Conservation (phyloP, 495 filamentous ascomycete genomes). For the Neurospora tetraspora region DNA sequence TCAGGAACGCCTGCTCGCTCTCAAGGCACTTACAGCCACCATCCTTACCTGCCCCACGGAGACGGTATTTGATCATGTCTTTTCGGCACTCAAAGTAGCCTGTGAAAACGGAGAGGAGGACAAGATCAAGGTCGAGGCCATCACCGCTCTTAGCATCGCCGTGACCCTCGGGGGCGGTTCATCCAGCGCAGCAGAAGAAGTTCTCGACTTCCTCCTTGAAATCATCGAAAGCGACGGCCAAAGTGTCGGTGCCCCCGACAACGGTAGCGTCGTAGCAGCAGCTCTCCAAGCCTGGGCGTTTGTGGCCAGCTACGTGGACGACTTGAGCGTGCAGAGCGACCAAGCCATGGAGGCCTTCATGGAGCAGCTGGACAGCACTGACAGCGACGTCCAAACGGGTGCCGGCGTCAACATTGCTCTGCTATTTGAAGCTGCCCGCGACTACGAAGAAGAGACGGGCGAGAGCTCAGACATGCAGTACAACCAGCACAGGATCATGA, state of each 20-base stretch:
- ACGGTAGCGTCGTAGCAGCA: slow-evolving; percentile 64
- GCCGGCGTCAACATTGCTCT: slow-evolving; percentile 87
- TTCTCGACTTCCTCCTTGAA: slow-evolving; percentile 77
- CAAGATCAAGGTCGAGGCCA: slow-evolving; percentile 58
- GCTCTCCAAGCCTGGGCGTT: slow-evolving; percentile 85
- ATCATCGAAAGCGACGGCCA: slow-evolving; percentile 80
- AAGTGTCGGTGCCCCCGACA: slow-evolving; percentile 63
- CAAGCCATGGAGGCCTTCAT: slow-evolving; percentile 75
- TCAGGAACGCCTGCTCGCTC: slow-evolving; percentile 61
- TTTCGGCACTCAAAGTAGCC: slow-evolving; percentile 52
- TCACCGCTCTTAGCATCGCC: slow-evolving; percentile 63
- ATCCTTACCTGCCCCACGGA: slow-evolving; percentile 64
- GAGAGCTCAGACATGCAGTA: slow-evolving; percentile 35
- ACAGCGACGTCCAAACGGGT: slow-evolving; percentile 68
- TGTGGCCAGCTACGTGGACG: slow-evolving; percentile 71
- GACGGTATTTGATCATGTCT: slow-evolving; percentile 55
- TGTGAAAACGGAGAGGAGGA: slow-evolving; percentile 61
- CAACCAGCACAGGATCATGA: slow-evolving; percentile 52
- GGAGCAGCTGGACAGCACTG: slow-evolving; percentile 75
- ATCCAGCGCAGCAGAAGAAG: slow-evolving; percentile 55
- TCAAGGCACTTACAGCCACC: slow-evolving; percentile 68
- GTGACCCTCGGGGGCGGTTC: slow-evolving; percentile 74
- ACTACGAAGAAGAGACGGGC: slow-evolving; percentile 52
- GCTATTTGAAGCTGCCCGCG: slow-evolving; percentile 71
- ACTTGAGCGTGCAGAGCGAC: slow-evolving; percentile 64